Conservation (phyloP, 345 rosid genomes). For the Lepidium africanum region DNA sequence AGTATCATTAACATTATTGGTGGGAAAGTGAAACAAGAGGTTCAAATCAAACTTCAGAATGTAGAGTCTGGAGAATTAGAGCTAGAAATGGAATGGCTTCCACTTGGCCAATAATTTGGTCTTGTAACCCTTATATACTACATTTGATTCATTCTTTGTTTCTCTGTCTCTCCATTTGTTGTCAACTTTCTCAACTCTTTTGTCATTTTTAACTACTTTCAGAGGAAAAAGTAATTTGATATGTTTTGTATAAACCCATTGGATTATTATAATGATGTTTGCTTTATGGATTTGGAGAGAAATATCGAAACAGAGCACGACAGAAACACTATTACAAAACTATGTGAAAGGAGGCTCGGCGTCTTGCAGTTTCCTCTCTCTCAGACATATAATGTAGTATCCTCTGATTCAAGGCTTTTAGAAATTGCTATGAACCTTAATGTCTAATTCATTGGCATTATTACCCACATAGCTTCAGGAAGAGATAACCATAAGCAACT, state of each 20-base stretch:
- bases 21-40: slow-evolving; percentile 35
- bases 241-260: background rate
- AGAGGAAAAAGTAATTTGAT: background rate
- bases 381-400: too few relatives aligned
- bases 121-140: background rate
- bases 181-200: background rate
- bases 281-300: too few relatives aligned
- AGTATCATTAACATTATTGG: slow-evolving; percentile 28
- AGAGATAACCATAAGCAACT: too few relatives aligned
- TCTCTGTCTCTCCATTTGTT: background rate
- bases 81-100: slow-evolving; percentile 25
- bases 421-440: too few relatives aligned
- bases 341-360: too few relatives aligned
- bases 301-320: too few relatives aligned
- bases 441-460: too few relatives aligned
- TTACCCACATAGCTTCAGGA: too few relatives aligned
- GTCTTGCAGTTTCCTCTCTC: too few relatives aligned
- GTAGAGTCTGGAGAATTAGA: slow-evolving; percentile 34
- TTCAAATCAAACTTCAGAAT: slow-evolving; percentile 33
- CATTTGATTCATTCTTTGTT: background rate
- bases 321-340: too few relatives aligned
- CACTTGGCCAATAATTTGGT: slow-evolving; percentile 17
- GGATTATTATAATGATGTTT: background rate
- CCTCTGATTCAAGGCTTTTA: too few relatives aligned
- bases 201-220: background rate